Percentiles rank a stretch among this genome's conserved stretches.
Evolutionary conservation across 768 basidiomycete genomes (phyloP).

Genomic region (Paxillus ammoniavirescens): DNA sequence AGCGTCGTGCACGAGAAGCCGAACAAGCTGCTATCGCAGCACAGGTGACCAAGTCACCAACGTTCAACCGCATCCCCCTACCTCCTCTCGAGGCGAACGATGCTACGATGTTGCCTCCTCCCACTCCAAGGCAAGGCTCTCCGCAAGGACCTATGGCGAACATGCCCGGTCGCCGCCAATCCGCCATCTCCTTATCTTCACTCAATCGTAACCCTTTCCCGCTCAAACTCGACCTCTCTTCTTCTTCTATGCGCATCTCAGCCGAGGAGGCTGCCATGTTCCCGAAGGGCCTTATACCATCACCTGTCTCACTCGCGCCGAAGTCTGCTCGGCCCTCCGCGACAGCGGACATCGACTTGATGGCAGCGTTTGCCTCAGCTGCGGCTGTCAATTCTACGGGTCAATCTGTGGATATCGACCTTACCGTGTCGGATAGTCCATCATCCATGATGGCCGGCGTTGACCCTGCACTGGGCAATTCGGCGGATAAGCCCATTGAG

Average conservation of each 20-base stretch:
- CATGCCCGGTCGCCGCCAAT: constrained; percentile 55
- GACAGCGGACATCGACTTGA: constrained; percentile 56
- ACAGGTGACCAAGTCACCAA: constrained; percentile 24
- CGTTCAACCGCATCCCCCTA: constrained; percentile 19
- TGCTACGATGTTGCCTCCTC: constrained; percentile 21
- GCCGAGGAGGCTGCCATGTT: constrained; percentile 61
- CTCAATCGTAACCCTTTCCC: constrained; percentile 70
- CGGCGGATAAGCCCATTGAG: constrained; percentile 80
- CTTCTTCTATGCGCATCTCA: constrained; percentile 60
- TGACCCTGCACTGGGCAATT: constrained; percentile 48
- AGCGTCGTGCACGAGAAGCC: constrained; percentile 48
- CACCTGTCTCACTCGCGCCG: constrained; percentile 80
- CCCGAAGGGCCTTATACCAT: constrained; percentile 57
- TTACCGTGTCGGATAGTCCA: constrained; percentile 45
- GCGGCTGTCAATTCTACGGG: constrained; percentile 33
- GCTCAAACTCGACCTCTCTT: constrained; percentile 80
- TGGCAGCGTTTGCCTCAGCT: constrained; percentile 57
- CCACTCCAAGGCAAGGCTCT: constrained; percentile 34
- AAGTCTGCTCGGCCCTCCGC: constrained; percentile 69
- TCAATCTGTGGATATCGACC: constrained; percentile 52
- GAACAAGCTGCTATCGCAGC: constrained; percentile 42
- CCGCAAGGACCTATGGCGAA: constrained; percentile 29
- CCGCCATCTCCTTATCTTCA: constrained; percentile 78
- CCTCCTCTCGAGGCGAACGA: constrained; percentile 23
- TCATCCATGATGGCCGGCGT: constrained; percentile 22